A percentile compares a stretch with the other conserved stretches of the same genome.
phyloP scores from a whole-genome alignment of 768 basidiomycete species.

The Termitomyces sp. region DNA sequence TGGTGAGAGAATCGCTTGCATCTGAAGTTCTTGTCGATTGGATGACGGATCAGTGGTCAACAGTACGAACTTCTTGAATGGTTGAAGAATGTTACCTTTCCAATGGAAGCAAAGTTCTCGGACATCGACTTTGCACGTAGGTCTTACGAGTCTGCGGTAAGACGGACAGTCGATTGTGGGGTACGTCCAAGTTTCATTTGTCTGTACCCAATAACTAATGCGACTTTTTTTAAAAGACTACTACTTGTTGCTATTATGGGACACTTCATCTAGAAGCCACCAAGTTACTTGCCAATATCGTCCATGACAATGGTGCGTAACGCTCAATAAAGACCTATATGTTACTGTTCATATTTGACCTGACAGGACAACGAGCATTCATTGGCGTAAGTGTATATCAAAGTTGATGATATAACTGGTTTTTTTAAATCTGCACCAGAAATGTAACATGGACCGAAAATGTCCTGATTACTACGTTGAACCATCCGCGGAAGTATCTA shows the following conservation, averaged over 20 bases:
- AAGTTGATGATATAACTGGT: neutral
- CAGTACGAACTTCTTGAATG: conserved; percentile 87
- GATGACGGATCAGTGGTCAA: conserved; percentile 51
- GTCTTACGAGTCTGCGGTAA: conserved; percentile 68
- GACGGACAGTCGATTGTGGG: conserved; percentile 63
- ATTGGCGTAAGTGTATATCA: conserved; percentile 57
- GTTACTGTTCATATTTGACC: neutral
- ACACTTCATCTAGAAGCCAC: conserved; percentile 78
- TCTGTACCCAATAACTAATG: neutral
- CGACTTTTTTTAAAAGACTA: conserved; percentile 52
- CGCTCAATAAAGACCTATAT: neutral
- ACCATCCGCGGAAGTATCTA: conserved; percentile 49
- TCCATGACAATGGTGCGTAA: conserved; percentile 49
- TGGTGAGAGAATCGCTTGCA: conserved; percentile 29
- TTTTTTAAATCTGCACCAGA: conserved; percentile 31
- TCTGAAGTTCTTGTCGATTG: neutral
- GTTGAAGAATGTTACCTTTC: conserved; percentile 83
- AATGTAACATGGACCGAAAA: conserved; percentile 88
- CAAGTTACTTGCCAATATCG: conserved; percentile 73
- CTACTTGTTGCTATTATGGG: conserved; percentile 90
- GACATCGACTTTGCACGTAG: conserved; percentile 64
- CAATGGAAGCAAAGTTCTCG: conserved; percentile 72
- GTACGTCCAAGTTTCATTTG: conserved; percentile 40
- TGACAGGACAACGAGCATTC: conserved; percentile 70
- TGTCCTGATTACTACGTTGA: conserved; percentile 67